Base-by-base conservation (phyloP, 179 eudicot genomes). In the Carnegiea gigantea region DNA sequence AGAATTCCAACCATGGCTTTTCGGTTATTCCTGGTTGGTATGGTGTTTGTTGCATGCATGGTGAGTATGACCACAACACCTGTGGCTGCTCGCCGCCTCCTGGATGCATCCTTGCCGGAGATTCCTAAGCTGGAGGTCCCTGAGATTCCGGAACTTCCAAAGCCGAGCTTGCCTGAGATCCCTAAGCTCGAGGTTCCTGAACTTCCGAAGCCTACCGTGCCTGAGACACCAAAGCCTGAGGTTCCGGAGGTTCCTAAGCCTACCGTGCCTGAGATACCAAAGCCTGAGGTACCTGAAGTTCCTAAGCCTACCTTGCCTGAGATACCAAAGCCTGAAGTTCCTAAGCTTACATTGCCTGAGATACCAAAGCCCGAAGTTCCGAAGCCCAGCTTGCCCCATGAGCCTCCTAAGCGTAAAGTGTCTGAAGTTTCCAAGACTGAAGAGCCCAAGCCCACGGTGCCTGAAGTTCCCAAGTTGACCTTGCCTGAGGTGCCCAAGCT, bases 251-350 rank as follows among this genome's bases (percentile, higher is more conserved):
- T 82, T 6, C 77, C 80, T 44, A 82, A 77, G 44, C 80, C 43
- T 40, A 0, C 53, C 53, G 0, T 48, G 15, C 53, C 53, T 2
- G 53, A 48, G 53, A 48, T 48, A 9, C 53, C 53, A 9, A 48
- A 48, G 14, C 53, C 53, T 11, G 23, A 48, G 21, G 33, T 62
- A 6, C 80, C 40, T 23, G 77, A 82, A 20, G 13, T 82, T 1
- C 84, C 84, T 0, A 77, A 82, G 57, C 57, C 70, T 38, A 21
- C n/a, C 1, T 1, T 44, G 44, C 80, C 80, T 7, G 83, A 81
- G n/a, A 12, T 79, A 0, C 81, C 82, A 5, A 75, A 82, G 33
- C 73, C 53, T 1, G 78, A 77, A 38, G 15, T 81, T 15, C 83
- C 80, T 18, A 76, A 76, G 53, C 70, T 38, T 5, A 1, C n/a